Evolutionary conservation across 768 basidiomycete species (phyloP), one percentile per base, ranked within the genome.

Genomic region (Leccinum rimulosum): DNA sequence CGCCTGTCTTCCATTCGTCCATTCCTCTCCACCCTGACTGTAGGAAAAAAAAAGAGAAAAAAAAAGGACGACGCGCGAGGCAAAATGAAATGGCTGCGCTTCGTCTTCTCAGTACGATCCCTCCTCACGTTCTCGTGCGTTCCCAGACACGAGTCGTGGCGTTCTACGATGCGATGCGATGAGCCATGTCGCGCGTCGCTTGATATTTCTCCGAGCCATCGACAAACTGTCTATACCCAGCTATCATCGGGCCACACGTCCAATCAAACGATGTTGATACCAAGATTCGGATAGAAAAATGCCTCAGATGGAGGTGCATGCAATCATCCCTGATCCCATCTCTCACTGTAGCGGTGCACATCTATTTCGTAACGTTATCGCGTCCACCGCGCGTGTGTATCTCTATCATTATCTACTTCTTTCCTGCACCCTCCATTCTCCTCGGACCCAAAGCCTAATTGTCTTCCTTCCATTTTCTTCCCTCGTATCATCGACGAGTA

Each of bases 381-480:
- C 5, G 10, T 27, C 27, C 10, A 15, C 50, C 22, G 14, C 22
- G 14, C 47, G 47, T 27, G 47, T 49, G 47, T 33, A 57, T 45
- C 28, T 43, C 51, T 59, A 45, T 59, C 36, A 27, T 28, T 59
- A 25, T 10, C 31, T 51, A n/a, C 31, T 33, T 11, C 8, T 12
- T 51, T 33, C n/a, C 15, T 28, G 15, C 15, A 25, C 49, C 48
- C 28, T 62, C 56, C 30, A 27, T 49, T 60, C 55, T 55, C 61
- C 59, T 67, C 68, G 68, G 66, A 63, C 25, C 2, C 36, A 35
- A 63, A 64, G 52, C 19, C 49, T 60, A 59, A 38, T 43, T 52
- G 43, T 45, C 43, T 45, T 19, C 43, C 43, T 45, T 45, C 19
- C 43, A 2, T 31, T 27, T 40, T n/a, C 25, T 19, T 22, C 15